phyloP scores from a whole-genome alignment of 2,329 filamentous ascomycete species.

The Diaporthe velutina region DNA sequence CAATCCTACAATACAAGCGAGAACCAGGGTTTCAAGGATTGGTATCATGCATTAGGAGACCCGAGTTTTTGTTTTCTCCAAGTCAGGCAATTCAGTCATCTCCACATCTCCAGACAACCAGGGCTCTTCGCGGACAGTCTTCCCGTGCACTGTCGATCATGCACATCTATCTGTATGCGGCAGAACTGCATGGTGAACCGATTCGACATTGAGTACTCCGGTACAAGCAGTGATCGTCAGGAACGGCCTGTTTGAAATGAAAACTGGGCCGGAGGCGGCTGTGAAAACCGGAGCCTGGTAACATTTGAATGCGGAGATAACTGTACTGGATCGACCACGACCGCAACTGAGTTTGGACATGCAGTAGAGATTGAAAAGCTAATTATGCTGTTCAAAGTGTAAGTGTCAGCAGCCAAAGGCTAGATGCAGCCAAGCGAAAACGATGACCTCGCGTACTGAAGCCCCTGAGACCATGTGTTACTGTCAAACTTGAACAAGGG shows the following conservation, averaged over 20 bases:
- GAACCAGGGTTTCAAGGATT: not conserved
- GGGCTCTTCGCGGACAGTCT: not conserved
- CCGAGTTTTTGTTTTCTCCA: not conserved
- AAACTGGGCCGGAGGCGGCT: constrained; percentile 27
- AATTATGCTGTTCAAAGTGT: not conserved
- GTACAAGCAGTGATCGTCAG: constrained; percentile 23
- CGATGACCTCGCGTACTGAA: constrained; percentile 5
- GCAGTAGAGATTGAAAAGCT: not conserved
- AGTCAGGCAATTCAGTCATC: constrained; percentile 2
- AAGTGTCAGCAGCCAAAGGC: not conserved
- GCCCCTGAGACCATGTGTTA: constrained; percentile 18
- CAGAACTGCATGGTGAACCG: not conserved
- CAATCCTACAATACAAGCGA: not conserved
- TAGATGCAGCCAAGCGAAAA: constrained; percentile 12
- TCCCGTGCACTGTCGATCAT: constrained; percentile 7
- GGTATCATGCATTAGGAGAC: not conserved
- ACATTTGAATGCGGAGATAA: not conserved
- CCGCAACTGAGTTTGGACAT: not conserved
- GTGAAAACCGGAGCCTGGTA: constrained; percentile 17
- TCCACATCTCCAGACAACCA: not conserved
- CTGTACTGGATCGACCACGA: constrained; percentile 19
- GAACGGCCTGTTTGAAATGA: constrained; percentile 18
- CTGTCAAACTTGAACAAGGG: not conserved
- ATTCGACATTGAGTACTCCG: not conserved
- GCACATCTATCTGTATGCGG: constrained; percentile 8